phyloP scores from a whole-genome alignment of 2,329 filamentous ascomycete genomes.

The Waltergamsia citrina region DNA sequence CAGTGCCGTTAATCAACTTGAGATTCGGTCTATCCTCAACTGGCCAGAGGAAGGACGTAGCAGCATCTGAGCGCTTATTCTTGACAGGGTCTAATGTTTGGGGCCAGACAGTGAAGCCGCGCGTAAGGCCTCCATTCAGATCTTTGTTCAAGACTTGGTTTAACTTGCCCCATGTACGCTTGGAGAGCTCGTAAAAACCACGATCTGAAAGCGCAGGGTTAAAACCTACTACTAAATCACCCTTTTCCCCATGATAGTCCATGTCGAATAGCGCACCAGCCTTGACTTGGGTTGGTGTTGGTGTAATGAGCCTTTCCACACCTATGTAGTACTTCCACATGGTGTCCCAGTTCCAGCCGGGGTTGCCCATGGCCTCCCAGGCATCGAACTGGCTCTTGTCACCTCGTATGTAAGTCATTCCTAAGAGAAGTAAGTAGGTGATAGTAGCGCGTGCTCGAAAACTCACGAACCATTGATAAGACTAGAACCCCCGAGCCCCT shows the following conservation, averaged over 20 bases:
- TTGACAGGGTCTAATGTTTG: too few relatives aligned
- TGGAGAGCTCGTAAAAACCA: constrained; percentile 15
- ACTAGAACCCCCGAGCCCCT: too few relatives aligned
- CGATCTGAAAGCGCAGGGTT: constrained; percentile 20
- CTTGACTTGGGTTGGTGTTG: constrained; percentile 19
- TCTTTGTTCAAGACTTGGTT: too few relatives aligned
- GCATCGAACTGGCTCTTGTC: constrained; percentile 29
- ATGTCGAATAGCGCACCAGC: constrained; percentile 23
- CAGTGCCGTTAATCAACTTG: too few relatives aligned
- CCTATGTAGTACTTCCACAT: constrained; percentile 37
- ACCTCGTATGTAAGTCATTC: constrained; percentile 36
- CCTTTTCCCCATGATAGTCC: constrained; percentile 21
- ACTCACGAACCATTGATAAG: too few relatives aligned
- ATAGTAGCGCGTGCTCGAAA: too few relatives aligned
- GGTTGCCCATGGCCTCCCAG: constrained; percentile 31
- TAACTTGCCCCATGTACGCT: constrained; percentile 20
- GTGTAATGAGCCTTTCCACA: constrained; percentile 24
- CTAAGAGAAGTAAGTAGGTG: too few relatives aligned
- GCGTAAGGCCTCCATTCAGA: too few relatives aligned
- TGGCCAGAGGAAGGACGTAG: too few relatives aligned
- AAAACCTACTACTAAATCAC: constrained; percentile 26
- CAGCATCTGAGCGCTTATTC: too few relatives aligned
- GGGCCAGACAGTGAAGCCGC: too few relatives aligned
- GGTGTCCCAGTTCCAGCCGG: constrained; percentile 33
- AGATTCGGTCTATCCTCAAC: too few relatives aligned